Evolutionary conservation across 179 eudicot species (phyloP).

Genomic region (Vitellaria paradoxa): DNA sequence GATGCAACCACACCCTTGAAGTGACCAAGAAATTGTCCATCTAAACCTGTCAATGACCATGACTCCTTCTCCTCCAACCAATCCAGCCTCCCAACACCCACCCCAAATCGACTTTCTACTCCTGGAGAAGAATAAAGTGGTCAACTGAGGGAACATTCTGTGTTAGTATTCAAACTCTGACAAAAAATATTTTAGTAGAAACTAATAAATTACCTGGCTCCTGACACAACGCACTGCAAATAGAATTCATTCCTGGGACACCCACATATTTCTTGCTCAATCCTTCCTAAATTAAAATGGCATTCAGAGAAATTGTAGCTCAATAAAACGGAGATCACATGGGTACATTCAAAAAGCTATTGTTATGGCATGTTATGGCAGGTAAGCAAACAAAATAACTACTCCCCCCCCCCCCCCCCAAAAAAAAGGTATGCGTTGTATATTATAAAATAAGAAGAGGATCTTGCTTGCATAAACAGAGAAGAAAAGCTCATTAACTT

Average conservation of each 20-base stretch:
- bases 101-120: constrained; percentile 68
- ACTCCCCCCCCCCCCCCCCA: too few relatives aligned
- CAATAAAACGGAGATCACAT: not conserved
- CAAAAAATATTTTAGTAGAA: constrained; percentile 8
- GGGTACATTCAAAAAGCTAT: not conserved
- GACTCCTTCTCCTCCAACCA: constrained; percentile 57
- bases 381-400: not conserved
- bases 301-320: constrained; percentile 16
- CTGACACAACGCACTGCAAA: constrained; percentile 69
- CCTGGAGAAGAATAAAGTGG: constrained; percentile 35
- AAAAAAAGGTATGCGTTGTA: too few relatives aligned
- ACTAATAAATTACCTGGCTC: constrained; percentile 57
- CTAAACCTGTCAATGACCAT: constrained; percentile 67
- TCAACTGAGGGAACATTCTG: constrained; percentile 7
- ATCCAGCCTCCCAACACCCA: constrained; percentile 68
- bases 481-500: not conserved
- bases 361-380: not conserved
- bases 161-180: not conserved
- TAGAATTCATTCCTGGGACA: constrained; percentile 92
- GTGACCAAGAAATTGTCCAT: constrained; percentile 70
- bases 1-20: constrained; percentile 81
- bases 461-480: not conserved
- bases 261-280: constrained; percentile 78
- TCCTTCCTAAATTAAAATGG: constrained; percentile 50
- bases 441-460: not conserved